These are phyloP conservation scores for Jatropha multifida DNA, from an alignment of 441 rosid genomes.

Conservation along the genomic window DNA sequence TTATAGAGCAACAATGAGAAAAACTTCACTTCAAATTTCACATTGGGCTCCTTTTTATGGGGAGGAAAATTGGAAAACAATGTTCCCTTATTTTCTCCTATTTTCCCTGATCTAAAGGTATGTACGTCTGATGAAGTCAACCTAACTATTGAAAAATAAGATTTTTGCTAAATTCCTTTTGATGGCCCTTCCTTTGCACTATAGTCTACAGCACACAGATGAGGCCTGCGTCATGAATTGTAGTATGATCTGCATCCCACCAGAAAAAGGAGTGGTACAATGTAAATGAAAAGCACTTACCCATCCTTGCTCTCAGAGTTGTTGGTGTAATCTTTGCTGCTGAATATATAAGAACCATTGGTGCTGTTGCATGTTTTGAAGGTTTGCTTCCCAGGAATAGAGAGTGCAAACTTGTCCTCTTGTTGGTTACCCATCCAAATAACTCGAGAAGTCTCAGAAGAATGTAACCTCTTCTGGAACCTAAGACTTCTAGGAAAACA, in stretches of 20 bases:
- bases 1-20: background rate
- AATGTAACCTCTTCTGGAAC: constrained; percentile 30
- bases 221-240: background rate
- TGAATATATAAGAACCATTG: constrained; percentile 27
- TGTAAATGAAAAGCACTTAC: constrained; percentile 33
- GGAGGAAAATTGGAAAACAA: background rate
- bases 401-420: constrained; percentile 34
- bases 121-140: background rate
- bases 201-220: background rate
- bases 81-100: background rate
- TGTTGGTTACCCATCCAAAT: constrained; percentile 35
- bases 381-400: constrained; percentile 31
- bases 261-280: background rate
- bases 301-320: constrained; percentile 31
- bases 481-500: constrained; percentile 45
- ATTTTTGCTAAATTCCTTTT: background rate
- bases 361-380: constrained; percentile 23
- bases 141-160: background rate
- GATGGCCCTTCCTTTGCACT: background rate
- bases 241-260: background rate
- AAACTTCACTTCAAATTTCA: no score
- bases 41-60: no score
- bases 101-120: background rate
- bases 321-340: constrained; percentile 19
- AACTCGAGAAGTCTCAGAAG: constrained; percentile 30